Evolutionary conservation across 2,329 filamentous ascomycete genomes (phyloP), one percentile per base, ranked within the genome.

Genomic region (Mollisiaceae sp.): DNA sequence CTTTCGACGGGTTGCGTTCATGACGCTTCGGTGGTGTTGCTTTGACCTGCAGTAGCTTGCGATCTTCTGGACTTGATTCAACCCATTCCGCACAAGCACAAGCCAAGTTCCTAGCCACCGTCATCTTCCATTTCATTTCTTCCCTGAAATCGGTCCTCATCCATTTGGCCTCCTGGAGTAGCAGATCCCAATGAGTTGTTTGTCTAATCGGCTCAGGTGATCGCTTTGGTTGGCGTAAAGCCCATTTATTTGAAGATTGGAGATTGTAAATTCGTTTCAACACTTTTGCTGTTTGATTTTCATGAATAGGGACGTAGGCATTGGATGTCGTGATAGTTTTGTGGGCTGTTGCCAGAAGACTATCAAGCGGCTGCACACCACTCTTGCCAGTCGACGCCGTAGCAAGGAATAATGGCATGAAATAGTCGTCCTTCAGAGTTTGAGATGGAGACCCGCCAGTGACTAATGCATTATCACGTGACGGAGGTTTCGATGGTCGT

Each of bases 91-190:
- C 92, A 77, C 94, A 98, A 73, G 90, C 91, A 73, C 89, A 83
- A 1, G 93, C 95, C 66, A 97, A 82, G 64, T 89, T 93, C 65
- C 89, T 90, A 5, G 94, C 94, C 41, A 90, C 86, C 2, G 91
- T 86, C 75, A 88, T 89, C 79, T 97, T 98, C 93, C 94, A 97
- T 76, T 97, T 97, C 47, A 93, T 84, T 77, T 98, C 95, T 78
- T 97, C 92, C 60, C 91, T 86, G 74, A 97, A 98, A 78, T 99
- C 95, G 1, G 93, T 97, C 59, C 94, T 88, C 92, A 99, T 96
- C 94, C 94, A 98, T 77, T 94, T 97, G 86, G 94, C 92, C 80
- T 99, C 94, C 71, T 93, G 86, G 38, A 99, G 81, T 63, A 98
- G 78, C 60, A 94, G 85, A 78, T 99, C 95, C 86, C 90, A 92